Evolutionary conservation across 2,329 filamentous ascomycete species (phyloP), one percentile per base, ranked within the genome.

Genomic region (Fusarium xylarioides): DNA sequence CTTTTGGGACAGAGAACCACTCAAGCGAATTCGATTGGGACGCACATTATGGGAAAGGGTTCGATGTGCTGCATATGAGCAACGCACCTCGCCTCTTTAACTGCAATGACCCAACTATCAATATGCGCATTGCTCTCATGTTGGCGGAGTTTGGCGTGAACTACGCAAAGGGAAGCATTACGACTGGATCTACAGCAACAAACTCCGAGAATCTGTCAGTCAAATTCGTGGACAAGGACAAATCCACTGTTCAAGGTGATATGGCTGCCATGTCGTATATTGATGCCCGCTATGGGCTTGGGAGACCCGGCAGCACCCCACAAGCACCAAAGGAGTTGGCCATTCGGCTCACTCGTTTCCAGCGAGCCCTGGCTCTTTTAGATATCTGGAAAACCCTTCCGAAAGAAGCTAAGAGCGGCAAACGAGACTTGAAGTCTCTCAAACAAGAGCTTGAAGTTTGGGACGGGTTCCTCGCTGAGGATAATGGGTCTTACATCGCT

Each of bases 1-100:
- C 93, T 0, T 98, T 99, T 82, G 93, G 94, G 2, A 86, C 86
- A 21, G 96, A 99, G 84, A 99, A 99, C 78, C 91, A 93, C 63
- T 84, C 87, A 9, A 86, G 85, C 1, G 85, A 89, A 7, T 95
- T 96, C 71, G 87, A 92, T 75, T 97, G 95, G 95, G 85, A 91
- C 9, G 83, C 83, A 1, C 82, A 88, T 30, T 99, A 99, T 77
- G 95, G 95, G 1, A 75, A 78, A 1, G 96, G 96, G 0, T 97
- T 95, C 72, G 93, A 99, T 78, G 94, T 97, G 11, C 82, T 96
- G 65, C 91, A 96, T 77, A 87, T 91, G 77, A 85, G 83, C 66
- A 81, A 78, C 38, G 82, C 86, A 30, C 84, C 87, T 32, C 81
- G 88, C 21, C 81, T 91, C 53, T 90, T 88, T 75, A 74, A 83